Percentiles rank a stretch among this genome's conserved stretches.
Evolutionary conservation across 805 yeast genomes (phyloP).

Genomic region (Candida oleophila): DNA sequence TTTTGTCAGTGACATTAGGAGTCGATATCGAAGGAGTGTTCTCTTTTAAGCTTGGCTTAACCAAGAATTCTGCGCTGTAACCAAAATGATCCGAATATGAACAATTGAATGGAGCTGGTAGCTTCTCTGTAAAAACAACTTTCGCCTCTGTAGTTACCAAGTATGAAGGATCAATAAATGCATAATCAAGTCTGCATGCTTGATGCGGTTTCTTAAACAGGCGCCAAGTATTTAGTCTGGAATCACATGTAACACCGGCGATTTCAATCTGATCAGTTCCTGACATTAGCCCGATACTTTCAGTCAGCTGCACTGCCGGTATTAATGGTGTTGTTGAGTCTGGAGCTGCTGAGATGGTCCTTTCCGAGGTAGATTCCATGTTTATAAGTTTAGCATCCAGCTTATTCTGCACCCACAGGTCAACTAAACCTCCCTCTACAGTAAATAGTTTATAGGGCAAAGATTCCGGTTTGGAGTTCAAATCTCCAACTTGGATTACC

Average conservation of each 20-base stretch:
- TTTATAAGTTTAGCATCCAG: constrained; percentile 15
- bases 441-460: constrained; percentile 77
- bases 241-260: constrained; percentile 92
- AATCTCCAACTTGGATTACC: constrained; percentile 88
- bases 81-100: constrained; percentile 95
- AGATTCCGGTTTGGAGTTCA: constrained; percentile 86
- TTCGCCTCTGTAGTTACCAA: constrained; percentile 58
- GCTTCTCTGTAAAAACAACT: constrained; percentile 70
- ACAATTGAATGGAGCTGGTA: constrained; percentile 52
- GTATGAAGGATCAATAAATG: constrained; percentile 62
- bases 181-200: constrained; percentile 90
- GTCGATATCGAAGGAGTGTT: background rate
- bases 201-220: constrained; percentile 50
- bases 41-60: constrained; percentile 8
- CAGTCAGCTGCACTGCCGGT: constrained; percentile 1
- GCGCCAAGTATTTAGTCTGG: constrained; percentile 86
- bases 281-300: constrained; percentile 25
- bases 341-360: background rate
- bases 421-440: constrained; percentile 63
- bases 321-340: background rate
- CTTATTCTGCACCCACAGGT: constrained; percentile 65
- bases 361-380: constrained; percentile 19
- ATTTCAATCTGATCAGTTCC: constrained; percentile 54
- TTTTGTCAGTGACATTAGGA: constrained; percentile 11
- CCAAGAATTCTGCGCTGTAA: constrained; percentile 39